Percentiles rank a stretch among this genome's conserved stretches.
Evolutionary conservation across 2,329 filamentous ascomycete species (phyloP).

Genomic region (Penicillium sp.): DNA sequence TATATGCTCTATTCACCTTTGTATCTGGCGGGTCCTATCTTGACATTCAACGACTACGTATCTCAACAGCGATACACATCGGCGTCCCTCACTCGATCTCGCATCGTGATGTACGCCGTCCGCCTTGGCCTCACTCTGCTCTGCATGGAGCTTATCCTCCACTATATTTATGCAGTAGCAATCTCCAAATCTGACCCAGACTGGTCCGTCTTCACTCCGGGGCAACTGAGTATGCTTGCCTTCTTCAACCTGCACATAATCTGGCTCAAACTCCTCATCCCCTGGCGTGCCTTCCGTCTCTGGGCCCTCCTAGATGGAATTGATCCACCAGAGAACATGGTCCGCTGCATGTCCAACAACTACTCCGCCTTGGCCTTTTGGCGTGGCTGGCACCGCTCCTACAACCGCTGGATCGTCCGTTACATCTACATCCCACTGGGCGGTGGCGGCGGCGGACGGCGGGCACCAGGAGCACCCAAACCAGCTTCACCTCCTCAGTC

Average conservation of each 20-base stretch:
- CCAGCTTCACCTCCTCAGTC: slow-evolving; percentile 47
- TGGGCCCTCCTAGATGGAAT: slow-evolving; percentile 89
- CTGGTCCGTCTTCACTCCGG: slow-evolving; percentile 81
- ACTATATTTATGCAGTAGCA: slow-evolving; percentile 90
- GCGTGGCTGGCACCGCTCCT: slow-evolving; percentile 93
- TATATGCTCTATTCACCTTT: slow-evolving; percentile 90
- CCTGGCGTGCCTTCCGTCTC: slow-evolving; percentile 98
- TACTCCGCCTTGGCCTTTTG: slow-evolving; percentile 89
- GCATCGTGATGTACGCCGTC: slow-evolving; percentile 76
- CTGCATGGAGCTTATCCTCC: slow-evolving; percentile 85
- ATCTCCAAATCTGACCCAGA: slow-evolving; percentile 77
- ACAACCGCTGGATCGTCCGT: slow-evolving; percentile 89
- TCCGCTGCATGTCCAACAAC: slow-evolving; percentile 93
- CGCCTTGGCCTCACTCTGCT: slow-evolving; percentile 79
- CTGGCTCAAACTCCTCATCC: slow-evolving; percentile 94
- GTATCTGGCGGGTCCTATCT: slow-evolving; percentile 86
- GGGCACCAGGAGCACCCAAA: slow-evolving; percentile 25
- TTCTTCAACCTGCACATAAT: slow-evolving; percentile 97
- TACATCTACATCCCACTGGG: slow-evolving; percentile 94
- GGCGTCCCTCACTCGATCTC: slow-evolving; percentile 65
- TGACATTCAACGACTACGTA: slow-evolving; percentile 98
- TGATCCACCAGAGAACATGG: slow-evolving; percentile 97
- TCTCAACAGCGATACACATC: slow-evolving; percentile 75
- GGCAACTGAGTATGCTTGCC: slow-evolving; percentile 83
- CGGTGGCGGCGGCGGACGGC: slow-evolving; percentile 52